phyloP scores from a whole-genome alignment of 139 green algal genomes.

The Desmodesmus armatus region DNA sequence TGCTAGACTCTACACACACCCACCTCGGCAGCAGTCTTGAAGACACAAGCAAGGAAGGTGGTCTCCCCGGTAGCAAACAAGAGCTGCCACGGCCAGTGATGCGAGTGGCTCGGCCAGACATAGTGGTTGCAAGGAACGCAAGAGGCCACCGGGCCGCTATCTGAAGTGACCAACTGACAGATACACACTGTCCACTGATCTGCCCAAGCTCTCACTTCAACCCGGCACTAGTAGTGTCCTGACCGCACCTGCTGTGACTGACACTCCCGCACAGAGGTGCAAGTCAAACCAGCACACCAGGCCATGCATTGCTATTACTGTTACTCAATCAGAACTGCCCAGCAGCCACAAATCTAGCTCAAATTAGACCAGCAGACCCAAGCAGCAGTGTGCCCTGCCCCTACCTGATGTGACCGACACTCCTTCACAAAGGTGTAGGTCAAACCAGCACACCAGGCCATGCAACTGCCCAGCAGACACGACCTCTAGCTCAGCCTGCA shows the following conservation, averaged over 20 bases:
- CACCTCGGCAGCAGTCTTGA: too few species aligned
- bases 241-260: conserved; percentile 44
- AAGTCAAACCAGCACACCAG: conserved; percentile 90
- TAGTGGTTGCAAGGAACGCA: too few species aligned
- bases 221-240: background rate
- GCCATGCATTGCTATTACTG: conserved; percentile 62
- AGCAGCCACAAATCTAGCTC: conserved; percentile 12
- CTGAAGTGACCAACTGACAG: too few species aligned
- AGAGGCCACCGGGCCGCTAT: too few species aligned
- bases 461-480: conserved; percentile 73
- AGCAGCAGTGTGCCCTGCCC: too few species aligned
- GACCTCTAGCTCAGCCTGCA: background rate
- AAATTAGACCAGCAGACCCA: background rate
- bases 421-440: conserved; percentile 85
- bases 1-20: too few species aligned
- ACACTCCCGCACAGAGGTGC: conserved; percentile 77
- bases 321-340: conserved; percentile 55
- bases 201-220: background rate
- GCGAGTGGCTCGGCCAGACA: too few species aligned
- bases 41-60: too few species aligned
- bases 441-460: conserved; percentile 87
- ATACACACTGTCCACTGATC: too few species aligned
- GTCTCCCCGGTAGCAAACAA: too few species aligned
- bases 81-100: too few species aligned
- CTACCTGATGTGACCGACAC: conserved; percentile 44